Percentiles rank a stretch among this genome's conserved stretches.
phyloP scores from a whole-genome alignment of 2,329 filamentous ascomycete species.

The Apiospora saccharicola region DNA sequence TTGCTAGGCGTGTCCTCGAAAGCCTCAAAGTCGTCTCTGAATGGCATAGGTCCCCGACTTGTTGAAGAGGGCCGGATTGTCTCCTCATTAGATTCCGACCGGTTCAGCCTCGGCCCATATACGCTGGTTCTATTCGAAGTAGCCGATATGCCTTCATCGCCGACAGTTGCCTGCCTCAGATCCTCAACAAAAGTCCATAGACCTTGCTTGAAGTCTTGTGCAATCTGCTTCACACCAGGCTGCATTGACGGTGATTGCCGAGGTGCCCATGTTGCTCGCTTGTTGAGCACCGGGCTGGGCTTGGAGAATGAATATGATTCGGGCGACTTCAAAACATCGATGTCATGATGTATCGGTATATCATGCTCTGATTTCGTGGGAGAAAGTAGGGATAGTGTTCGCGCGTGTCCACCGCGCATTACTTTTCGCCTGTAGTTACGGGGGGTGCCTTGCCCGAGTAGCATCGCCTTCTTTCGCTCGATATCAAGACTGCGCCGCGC shows the following conservation, averaged over 20 bases:
- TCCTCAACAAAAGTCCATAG: constrained; percentile 96
- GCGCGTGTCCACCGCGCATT: constrained; percentile 71
- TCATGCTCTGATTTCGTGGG: constrained; percentile 58
- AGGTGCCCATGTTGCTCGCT: constrained; percentile 68
- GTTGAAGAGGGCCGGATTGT: constrained; percentile 54
- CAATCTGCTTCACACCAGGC: constrained; percentile 74
- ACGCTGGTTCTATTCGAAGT: constrained; percentile 46
- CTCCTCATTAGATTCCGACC: constrained; percentile 49
- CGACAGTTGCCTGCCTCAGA: constrained; percentile 92
- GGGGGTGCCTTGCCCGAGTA: constrained; percentile 58
- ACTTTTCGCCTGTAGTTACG: constrained; percentile 64
- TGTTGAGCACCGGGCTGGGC: constrained; percentile 49
- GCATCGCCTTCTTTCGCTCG: constrained; percentile 75
- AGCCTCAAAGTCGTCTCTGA: constrained; percentile 49
- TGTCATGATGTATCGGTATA: constrained; percentile 54
- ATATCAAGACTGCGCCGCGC: constrained; percentile 64
- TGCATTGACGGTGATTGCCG: constrained; percentile 51
- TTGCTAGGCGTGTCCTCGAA: constrained; percentile 43
- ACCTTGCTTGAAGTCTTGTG: constrained; percentile 87
- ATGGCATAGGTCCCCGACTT: constrained; percentile 51
- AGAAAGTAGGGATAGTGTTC: constrained; percentile 83
- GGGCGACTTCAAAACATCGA: constrained; percentile 52
- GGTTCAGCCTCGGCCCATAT: constrained; percentile 37
- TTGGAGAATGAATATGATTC: constrained; percentile 38
- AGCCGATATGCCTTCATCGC: constrained; percentile 83